Conservation (phyloP, 176 grass and related monocot genomes). For the Zoysia japonica region DNA sequence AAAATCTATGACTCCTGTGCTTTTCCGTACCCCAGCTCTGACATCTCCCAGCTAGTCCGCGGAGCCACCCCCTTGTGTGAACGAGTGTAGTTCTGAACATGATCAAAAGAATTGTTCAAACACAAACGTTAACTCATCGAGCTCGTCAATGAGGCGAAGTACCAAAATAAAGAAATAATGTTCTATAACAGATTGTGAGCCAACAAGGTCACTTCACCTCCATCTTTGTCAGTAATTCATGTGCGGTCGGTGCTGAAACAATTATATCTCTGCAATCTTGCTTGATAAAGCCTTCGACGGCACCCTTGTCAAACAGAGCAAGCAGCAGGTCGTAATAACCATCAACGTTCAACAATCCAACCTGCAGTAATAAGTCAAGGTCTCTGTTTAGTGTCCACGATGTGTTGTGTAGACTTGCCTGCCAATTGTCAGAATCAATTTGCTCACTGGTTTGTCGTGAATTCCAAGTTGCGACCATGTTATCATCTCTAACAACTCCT, state of each 20-base stretch:
- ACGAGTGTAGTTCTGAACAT: conserved; percentile 71
- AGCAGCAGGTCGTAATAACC: conserved; percentile 97
- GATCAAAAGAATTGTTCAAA: conserved; percentile 10
- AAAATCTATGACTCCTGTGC: conserved; percentile 43
- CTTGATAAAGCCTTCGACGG: conserved; percentile 90
- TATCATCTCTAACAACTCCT: conserved; percentile 97
- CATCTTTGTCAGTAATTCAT: conserved; percentile 83
- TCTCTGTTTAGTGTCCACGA: conserved; percentile 13
- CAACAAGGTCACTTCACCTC: conserved; percentile 59
- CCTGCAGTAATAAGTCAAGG: conserved; percentile 51
- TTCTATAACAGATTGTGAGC: neutral
- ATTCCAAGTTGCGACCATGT: conserved; percentile 98
- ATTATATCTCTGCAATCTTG: conserved; percentile 74
- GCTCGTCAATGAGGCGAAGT: conserved; percentile 23
- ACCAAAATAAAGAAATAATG: neutral
- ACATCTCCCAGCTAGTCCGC: conserved; percentile 76
- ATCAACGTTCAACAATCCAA: conserved; percentile 90
- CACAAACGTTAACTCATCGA: neutral
- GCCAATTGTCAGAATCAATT: conserved; percentile 13
- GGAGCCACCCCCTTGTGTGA: conserved; percentile 76
- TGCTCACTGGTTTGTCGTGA: conserved; percentile 87
- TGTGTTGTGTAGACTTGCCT: conserved; percentile 8
- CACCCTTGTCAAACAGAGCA: conserved; percentile 83
- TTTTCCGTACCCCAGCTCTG: conserved; percentile 63
- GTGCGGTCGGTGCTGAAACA: conserved; percentile 70